These are phyloP conservation scores for Hericium coralloides DNA, from an alignment of 768 basidiomycete species.

Conservation along the genomic window DNA sequence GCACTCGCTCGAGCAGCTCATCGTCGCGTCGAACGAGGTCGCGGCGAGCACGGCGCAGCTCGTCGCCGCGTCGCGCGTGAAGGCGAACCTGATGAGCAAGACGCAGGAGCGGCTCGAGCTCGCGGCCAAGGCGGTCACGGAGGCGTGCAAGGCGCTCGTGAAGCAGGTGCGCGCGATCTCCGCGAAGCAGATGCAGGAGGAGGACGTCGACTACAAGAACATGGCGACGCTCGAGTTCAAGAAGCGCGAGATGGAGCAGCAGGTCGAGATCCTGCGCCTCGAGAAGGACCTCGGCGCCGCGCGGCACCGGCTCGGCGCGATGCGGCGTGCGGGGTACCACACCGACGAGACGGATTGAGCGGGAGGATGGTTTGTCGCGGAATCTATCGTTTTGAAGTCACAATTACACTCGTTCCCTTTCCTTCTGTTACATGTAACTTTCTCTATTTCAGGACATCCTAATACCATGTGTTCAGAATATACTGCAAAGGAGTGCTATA, in stretches of 20 bases:
- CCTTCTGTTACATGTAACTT: background rate
- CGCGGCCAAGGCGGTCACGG: conserved; percentile 95
- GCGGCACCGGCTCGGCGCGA: conserved; percentile 70
- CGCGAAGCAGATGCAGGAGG: conserved; percentile 68
- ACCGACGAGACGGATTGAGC: conserved; percentile 59
- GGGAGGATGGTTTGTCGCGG: background rate
- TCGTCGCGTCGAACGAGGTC: conserved; percentile 99
- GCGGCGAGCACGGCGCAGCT: conserved; percentile 96
- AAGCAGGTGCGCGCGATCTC: conserved; percentile 94
- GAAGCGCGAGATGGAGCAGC: conserved; percentile 97
- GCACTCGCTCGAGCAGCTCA: conserved; percentile 95
- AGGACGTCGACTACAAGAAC: conserved; percentile 78
- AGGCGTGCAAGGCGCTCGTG: conserved; percentile 94
- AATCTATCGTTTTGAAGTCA: background rate
- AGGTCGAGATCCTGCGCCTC: conserved; percentile 94
- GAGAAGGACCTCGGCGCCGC: conserved; percentile 93
- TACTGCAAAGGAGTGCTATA: background rate
- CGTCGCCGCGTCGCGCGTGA: conserved; percentile 96
- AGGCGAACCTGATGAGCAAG: conserved; percentile 97
- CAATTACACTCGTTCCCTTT: background rate
- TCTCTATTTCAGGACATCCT: conserved; percentile 8
- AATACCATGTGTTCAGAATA: conserved; percentile 3
- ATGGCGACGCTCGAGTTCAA: conserved; percentile 97
- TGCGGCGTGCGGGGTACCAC: conserved; percentile 87
- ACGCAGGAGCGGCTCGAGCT: conserved; percentile 94